phyloP scores from a whole-genome alignment of 768 basidiomycete species.

The Plicaturopsis crispa region DNA sequence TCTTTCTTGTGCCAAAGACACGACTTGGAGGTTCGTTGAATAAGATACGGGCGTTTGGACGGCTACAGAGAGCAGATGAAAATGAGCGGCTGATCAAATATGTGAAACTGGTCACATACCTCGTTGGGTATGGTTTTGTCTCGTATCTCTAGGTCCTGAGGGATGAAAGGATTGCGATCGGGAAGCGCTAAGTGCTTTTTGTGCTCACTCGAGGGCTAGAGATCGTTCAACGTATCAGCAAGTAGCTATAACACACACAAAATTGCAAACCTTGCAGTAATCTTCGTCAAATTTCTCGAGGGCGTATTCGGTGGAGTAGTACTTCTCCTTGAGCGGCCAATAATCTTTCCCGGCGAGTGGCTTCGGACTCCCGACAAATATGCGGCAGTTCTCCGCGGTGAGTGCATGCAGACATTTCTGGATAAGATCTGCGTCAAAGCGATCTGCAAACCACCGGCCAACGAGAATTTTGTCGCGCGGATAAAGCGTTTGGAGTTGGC shows the following conservation, averaged over 20 bases:
- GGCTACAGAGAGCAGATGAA: conserved; percentile 19
- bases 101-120: conserved; percentile 11
- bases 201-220: conserved; percentile 24
- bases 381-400: too few species aligned
- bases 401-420: too few species aligned
- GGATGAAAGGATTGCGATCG: conserved; percentile 44
- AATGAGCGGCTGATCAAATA: not conserved
- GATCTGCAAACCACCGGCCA: too few species aligned
- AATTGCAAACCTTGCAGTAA: conserved; percentile 21
- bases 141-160: conserved; percentile 35
- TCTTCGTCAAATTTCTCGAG: conserved; percentile 21
- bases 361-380: too few species aligned
- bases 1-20: conserved; percentile 52
- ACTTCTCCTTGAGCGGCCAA: conserved; percentile 41
- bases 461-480: too few species aligned
- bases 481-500: too few species aligned
- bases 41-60: conserved; percentile 23
- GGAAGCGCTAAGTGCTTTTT: too few species aligned
- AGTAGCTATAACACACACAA: not conserved
- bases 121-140: conserved; percentile 25
- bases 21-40: conserved; percentile 26
- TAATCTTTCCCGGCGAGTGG: too few species aligned
- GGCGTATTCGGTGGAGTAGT: conserved; percentile 44
- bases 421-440: too few species aligned
- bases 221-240: conserved; percentile 14